A percentile compares a stretch with the other conserved stretches of the same genome.
Evolutionary conservation across 2,329 filamentous ascomycete genomes (phyloP).

Genomic region (Ophiostoma sp.): DNA sequence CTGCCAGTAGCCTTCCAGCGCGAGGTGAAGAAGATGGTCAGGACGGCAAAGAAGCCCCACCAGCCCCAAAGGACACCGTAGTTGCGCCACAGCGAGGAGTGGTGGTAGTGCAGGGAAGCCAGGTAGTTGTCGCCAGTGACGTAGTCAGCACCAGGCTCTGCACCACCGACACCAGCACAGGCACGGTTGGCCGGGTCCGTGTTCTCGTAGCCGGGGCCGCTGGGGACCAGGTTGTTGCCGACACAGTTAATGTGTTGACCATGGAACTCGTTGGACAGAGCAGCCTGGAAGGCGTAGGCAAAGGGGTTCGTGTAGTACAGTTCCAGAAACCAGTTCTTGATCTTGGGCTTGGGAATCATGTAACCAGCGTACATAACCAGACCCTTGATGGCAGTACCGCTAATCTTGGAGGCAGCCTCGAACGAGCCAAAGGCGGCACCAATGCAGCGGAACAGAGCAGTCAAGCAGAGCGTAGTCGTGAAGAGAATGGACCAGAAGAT

Average conservation of each 20-base stretch:
- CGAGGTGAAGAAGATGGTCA: slow-evolving; percentile 67
- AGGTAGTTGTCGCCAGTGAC: slow-evolving; percentile 62
- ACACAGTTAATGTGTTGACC: slow-evolving; percentile 68
- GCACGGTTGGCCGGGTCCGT: slow-evolving; percentile 72
- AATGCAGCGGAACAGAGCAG: slow-evolving; percentile 61
- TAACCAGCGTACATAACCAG: slow-evolving; percentile 70
- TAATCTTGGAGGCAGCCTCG: slow-evolving; percentile 62
- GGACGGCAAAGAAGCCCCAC: slow-evolving; percentile 66
- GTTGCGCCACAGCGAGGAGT: slow-evolving; percentile 74
- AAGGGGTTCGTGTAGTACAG: slow-evolving; percentile 66
- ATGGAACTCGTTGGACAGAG: slow-evolving; percentile 88
- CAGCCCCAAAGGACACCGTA: slow-evolving; percentile 81
- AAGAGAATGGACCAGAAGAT: slow-evolving; percentile 61
- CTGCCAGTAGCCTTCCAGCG: slow-evolving; percentile 22
- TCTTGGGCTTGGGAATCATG: slow-evolving; percentile 65
- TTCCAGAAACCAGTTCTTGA: slow-evolving; percentile 66
- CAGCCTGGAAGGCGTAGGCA: slow-evolving; percentile 66
- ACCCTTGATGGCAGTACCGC: slow-evolving; percentile 58
- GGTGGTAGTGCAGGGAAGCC: slow-evolving; percentile 51
- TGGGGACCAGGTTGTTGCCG: slow-evolving; percentile 66
- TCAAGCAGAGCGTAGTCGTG: slow-evolving; percentile 56
- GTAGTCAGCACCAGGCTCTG: slow-evolving; percentile 60
- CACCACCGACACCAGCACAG: slow-evolving; percentile 75
- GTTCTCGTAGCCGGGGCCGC: slow-evolving; percentile 67
- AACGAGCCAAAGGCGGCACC: slow-evolving; percentile 61